Evolutionary conservation across 164 flowering plant species (phyloP).

Genomic region (Vitis amurensis): DNA sequence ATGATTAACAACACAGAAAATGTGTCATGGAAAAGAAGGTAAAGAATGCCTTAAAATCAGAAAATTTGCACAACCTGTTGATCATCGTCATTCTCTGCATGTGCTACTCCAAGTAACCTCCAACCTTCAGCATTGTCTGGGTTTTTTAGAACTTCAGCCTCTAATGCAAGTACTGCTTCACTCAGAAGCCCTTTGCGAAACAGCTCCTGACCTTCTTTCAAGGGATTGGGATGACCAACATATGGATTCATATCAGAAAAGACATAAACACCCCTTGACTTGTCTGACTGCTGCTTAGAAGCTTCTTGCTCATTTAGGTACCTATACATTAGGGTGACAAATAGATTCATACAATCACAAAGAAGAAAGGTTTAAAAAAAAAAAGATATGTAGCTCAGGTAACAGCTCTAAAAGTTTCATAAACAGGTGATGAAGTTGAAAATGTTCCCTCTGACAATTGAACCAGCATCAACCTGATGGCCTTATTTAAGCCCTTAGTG

Average conservation of each 20-base stretch:
- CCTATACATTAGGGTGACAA: conserved; percentile 32
- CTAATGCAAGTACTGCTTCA: conserved; percentile 98
- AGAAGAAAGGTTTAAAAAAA: background rate
- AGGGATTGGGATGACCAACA: conserved; percentile 93
- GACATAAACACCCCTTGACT: conserved; percentile 72
- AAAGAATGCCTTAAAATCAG: background rate
- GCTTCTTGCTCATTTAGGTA: conserved; percentile 70
- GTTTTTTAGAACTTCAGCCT: conserved; percentile 92
- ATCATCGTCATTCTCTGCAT: conserved; percentile 99
- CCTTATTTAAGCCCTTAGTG: background rate
- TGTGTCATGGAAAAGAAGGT: too few relatives aligned
- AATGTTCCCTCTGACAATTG: background rate
- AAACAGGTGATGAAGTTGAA: background rate
- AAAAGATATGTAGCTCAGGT: background rate
- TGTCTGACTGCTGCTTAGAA: conserved; percentile 51
- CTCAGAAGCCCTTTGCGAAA: conserved; percentile 94
- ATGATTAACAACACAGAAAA: too few relatives aligned
- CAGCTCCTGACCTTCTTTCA: conserved; percentile 96
- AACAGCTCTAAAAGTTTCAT: background rate
- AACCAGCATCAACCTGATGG: background rate
- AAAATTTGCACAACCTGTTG: conserved; percentile 64
- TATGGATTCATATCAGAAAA: conserved; percentile 95
- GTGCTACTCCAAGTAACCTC: conserved; percentile 97
- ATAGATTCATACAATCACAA: background rate
- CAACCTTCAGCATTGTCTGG: conserved; percentile 98